These are phyloP conservation scores for Cystobasidium onofrii DNA, from an alignment of 768 basidiomycete genomes.

Conservation along the genomic window DNA sequence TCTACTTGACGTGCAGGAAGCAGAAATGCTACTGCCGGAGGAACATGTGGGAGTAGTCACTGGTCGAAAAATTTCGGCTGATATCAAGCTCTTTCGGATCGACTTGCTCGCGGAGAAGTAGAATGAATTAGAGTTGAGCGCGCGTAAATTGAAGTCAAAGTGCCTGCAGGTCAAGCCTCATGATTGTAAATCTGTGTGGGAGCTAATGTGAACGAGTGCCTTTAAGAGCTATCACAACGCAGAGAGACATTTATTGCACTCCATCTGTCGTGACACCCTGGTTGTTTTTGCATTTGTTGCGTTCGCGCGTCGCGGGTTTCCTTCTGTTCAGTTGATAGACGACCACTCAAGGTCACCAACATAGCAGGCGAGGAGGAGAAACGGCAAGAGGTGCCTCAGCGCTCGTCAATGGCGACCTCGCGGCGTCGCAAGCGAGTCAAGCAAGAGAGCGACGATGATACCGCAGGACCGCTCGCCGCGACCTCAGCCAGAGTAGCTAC, in stretches of 20 bases:
- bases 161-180: no score
- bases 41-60: not conserved
- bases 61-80: not conserved
- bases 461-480: not conserved
- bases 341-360: no score
- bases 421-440: constrained; percentile 5
- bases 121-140: not conserved
- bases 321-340: no score
- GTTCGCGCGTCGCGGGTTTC: no score
- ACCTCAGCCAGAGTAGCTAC: not conserved
- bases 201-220: no score
- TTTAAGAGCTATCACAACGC: no score
- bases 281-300: no score
- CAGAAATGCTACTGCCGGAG: not conserved
- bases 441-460: constrained; percentile 9
- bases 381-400: not conserved
- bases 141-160: no score
- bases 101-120: not conserved
- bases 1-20: not conserved
- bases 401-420: not conserved
- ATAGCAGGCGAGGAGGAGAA: no score
- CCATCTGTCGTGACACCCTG: no score
- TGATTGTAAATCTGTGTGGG: no score
- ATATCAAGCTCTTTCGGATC: not conserved
- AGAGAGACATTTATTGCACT: no score